phyloP scores from a whole-genome alignment of 2,329 filamentous ascomycete genomes.

The Trichoderma endophyticum region DNA sequence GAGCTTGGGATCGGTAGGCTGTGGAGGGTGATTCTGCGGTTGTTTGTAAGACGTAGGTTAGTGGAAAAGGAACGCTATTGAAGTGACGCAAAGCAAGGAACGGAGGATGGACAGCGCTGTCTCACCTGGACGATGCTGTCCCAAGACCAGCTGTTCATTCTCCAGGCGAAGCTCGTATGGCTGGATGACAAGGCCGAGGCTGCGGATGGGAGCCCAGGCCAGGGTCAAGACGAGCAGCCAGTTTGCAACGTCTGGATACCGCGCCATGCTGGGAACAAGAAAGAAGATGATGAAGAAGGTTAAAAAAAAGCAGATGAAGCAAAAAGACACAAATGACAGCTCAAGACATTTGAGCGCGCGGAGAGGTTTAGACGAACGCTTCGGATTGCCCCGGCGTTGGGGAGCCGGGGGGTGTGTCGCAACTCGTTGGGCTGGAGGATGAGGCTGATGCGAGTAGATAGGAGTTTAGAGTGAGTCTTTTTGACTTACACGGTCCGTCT shows the following conservation, averaged over 20 bases:
- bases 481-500: background rate
- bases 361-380: background rate
- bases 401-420: background rate
- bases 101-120: background rate
- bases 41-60: background rate
- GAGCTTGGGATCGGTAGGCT: conserved; percentile 8
- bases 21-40: background rate
- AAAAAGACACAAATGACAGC: background rate
- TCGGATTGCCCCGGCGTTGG: background rate
- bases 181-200: background rate
- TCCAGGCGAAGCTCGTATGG: background rate
- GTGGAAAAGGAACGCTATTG: background rate
- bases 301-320: background rate
- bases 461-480: background rate
- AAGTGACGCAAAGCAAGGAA: too few species aligned
- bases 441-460: background rate
- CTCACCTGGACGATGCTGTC: background rate
- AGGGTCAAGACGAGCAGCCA: background rate
- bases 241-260: background rate
- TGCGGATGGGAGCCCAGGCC: background rate
- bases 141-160: background rate
- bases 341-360: background rate
- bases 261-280: background rate
- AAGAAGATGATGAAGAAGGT: background rate
- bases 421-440: background rate